A percentile compares a stretch with the other conserved stretches of the same genome.
phyloP scores from a whole-genome alignment of 352 stramenopile species.

The Elongisporangium senticosum region DNA sequence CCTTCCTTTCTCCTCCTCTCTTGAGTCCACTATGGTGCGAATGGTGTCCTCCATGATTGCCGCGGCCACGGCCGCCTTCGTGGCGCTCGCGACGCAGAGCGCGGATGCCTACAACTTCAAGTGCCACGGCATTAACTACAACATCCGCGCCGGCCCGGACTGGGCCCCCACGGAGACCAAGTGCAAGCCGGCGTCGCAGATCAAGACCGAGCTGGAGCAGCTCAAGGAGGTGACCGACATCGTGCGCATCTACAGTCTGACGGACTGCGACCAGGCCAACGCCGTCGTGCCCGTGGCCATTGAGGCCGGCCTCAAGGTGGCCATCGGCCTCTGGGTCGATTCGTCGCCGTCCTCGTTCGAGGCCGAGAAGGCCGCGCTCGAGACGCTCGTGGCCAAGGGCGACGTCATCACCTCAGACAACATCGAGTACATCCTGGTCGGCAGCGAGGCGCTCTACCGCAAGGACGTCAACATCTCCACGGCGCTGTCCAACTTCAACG shows the following conservation, averaged over 20 bases:
- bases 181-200: constrained; percentile 39
- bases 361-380: constrained; percentile 30
- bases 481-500: constrained; percentile 33
- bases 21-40: not conserved
- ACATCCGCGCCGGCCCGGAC: constrained; percentile 42
- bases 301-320: constrained; percentile 36
- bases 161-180: constrained; percentile 29
- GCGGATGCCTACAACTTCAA: constrained; percentile 20
- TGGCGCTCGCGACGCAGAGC: constrained; percentile 1
- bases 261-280: constrained; percentile 45
- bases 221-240: constrained; percentile 32
- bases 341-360: constrained; percentile 26
- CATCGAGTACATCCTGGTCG: constrained; percentile 55
- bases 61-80: not conserved
- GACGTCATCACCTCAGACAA: constrained; percentile 15
- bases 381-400: constrained; percentile 21
- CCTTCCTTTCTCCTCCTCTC: not conserved
- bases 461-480: constrained; percentile 39
- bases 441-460: constrained; percentile 64
- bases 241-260: constrained; percentile 55
- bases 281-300: constrained; percentile 40
- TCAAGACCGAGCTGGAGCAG: constrained; percentile 37
- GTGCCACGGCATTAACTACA: constrained; percentile 70
- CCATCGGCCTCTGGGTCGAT: constrained; percentile 64
- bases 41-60: not conserved